Base-by-base conservation (phyloP, 169 alveolate genomes). In the Eimeria sp. region DNA sequence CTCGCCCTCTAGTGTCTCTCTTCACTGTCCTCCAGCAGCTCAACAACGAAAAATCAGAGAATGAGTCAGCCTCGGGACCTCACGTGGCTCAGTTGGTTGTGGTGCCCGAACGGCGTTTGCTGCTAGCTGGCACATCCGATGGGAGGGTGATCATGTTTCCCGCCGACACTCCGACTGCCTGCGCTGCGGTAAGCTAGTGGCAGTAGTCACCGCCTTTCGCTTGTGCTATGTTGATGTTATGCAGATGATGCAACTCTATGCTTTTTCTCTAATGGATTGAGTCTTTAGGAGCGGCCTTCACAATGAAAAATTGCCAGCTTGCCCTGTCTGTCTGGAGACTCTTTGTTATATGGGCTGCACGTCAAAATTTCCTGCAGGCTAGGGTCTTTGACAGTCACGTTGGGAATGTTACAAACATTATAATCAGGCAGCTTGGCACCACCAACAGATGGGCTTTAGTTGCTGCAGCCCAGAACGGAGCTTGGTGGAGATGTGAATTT, bases 401-500 rank as follows among this genome's bases (percentile, higher is more conserved):
- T 40, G 93, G 93, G 30, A 22, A 30, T 30, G 49, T 87, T 27
- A 61, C 82, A 58, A 87, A n/a, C 82, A 61, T 87, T 45, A 43
- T 87, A 13, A n/a, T 63, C 61, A 58, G 83, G 83, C 93, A 45
- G 34, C 1, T 63, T 40, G 65, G 45, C 13, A 14, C 9, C 93
- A 34, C 63, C 13, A 57, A 57, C 57, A 43, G 63, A 54, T 87
- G 82, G 93, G 93, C 93, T 4, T 27, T 87, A 43, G 82, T 43
- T 63, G 93, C 93, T 43, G 93, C 93, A 63, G 93, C 93, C 4
- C 78, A 87, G 54, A 87, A 45, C 34, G 93, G 93, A 22, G 82
- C 83, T 16, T 87, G 93, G 93, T 87, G 93, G 93, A 58, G 93
- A 51, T 87, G 93, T 27, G 93, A 87, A 47, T 87, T 87, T 87